Base-by-base conservation (phyloP, 345 rosid species). In the Brassica juncea region DNA sequence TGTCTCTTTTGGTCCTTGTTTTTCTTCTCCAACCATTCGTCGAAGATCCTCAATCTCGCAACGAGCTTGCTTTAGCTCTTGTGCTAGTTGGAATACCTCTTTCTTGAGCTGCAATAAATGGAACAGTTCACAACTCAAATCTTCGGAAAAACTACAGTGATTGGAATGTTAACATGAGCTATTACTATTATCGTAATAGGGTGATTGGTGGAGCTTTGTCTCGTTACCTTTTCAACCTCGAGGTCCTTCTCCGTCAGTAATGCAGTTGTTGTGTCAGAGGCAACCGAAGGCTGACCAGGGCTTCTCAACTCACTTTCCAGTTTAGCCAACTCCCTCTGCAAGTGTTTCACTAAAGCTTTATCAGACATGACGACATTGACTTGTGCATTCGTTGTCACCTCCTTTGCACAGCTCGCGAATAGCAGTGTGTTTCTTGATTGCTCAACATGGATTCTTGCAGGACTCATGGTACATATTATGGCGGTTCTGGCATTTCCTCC, bases 391-490 rank as follows among this genome's bases (percentile, higher is more conserved):
- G 96, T 95, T 64, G 90, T 52, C 85, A 95, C 97, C 81, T 91
- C 97, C 83, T 93, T 93, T 9, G 99, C 99, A 84, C 98, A 93
- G 70, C 96, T 90, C 49, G 99, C 99, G 67, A 95, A 95, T 79
- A 95, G 77, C 73, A 95, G 91, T 16, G 96, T 93, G 74, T 95
- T 95, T 77, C 98, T 89, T 55, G 99, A 89, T 77, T 95, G 98
- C 80, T 95, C 99, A 61, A 91, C 96, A 69, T 95, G 97, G 82
- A 74, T 85, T 84, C 96, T 86, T 55, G 97, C 99, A 54, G 98
- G 98, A 86, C 97, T 95, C 88, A 91, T 76, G 55, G 98, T 95
- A 79, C 98, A 93, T 68, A 95, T 90, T 77, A 95, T 86, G 68
- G 98, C 89, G 77, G 97, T 93, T 87, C 91, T 89, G 55, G 98